These are phyloP conservation scores for Galium porrigens DNA, from an alignment of 305 asterid species.

Conservation along the genomic window DNA sequence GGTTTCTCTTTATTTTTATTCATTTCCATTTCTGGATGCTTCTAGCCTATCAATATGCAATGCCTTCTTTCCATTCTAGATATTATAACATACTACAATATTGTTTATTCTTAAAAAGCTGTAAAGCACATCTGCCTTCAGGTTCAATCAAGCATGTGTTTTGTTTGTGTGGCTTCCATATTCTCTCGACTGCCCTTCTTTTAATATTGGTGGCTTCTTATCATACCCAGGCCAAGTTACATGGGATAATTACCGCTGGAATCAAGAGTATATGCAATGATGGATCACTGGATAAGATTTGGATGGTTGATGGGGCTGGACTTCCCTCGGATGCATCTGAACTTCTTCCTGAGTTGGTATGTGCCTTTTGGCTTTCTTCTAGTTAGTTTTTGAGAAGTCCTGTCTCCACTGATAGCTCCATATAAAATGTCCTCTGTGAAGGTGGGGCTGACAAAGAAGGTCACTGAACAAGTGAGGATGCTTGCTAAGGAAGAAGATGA, in stretches of 20 bases:
- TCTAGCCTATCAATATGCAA: neutral
- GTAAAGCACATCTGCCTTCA: neutral
- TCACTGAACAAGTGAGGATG: constrained; percentile 75
- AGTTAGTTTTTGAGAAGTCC: neutral
- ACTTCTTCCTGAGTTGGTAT: constrained; percentile 42
- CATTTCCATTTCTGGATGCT: neutral
- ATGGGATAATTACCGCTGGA: constrained; percentile 62
- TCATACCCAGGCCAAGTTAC: constrained; percentile 50
- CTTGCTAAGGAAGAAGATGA: constrained; percentile 82
- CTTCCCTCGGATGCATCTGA: constrained; percentile 64
- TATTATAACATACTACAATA: neutral
- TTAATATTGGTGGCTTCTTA: constrained; percentile 4
- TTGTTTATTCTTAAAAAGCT: neutral
- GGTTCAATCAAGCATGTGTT: neutral
- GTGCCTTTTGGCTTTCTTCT: neutral
- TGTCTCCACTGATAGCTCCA: constrained; percentile 11
- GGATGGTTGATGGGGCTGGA: constrained; percentile 95
- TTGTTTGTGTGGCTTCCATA: constrained; percentile 20
- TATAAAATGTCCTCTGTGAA: constrained; percentile 13
- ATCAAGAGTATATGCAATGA: constrained; percentile 21
- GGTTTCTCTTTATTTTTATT: constrained; percentile 30
- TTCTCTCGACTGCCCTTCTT: neutral
- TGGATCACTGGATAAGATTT: constrained; percentile 45
- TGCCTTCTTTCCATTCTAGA: neutral
- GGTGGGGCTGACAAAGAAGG: constrained; percentile 77